Conservation (phyloP, 441 rosid genomes). For the Bruguiera hainesii region DNA sequence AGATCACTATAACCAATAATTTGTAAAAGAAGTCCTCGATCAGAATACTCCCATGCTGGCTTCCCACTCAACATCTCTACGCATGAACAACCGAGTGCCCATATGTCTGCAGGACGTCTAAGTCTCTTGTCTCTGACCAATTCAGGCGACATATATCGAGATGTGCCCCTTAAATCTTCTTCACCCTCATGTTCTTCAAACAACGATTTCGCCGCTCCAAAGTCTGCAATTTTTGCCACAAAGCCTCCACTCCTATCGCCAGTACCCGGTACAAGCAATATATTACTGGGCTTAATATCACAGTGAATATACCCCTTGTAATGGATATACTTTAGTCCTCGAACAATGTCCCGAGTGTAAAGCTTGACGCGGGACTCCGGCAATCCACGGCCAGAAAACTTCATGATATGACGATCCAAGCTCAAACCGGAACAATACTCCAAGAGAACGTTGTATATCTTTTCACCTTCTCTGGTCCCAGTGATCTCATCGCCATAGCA, state of each 20-base stretch:
- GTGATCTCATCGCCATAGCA: constrained; percentile 26
- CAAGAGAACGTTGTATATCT: constrained; percentile 22
- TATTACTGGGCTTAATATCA: constrained; percentile 13
- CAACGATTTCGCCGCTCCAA: not conserved
- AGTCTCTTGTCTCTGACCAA: not conserved
- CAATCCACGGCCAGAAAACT: constrained; percentile 9
- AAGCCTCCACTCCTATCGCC: not conserved
- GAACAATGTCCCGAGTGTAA: constrained; percentile 23
- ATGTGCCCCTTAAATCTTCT: not conserved
- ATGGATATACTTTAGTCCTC: constrained; percentile 28
- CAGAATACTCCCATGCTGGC: constrained; percentile 3
- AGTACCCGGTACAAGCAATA: not conserved
- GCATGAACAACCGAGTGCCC: constrained; percentile 9
- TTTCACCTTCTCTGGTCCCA: constrained; percentile 2
- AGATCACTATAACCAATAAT: constrained; percentile 1
- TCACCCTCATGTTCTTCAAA: not conserved
- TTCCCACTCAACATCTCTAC: constrained; percentile 14
- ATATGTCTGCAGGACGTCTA: not conserved
- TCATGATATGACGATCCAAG: constrained; percentile 18
- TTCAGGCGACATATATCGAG: constrained; percentile 6
- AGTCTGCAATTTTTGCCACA: constrained; percentile 2
- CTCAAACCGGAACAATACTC: constrained; percentile 30
- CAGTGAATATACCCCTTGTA: constrained; percentile 29
- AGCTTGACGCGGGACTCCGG: constrained; percentile 16
- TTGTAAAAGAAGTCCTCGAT: not conserved